Evolutionary conservation across 2,329 filamentous ascomycete genomes (phyloP).

Genomic region (Ascochyta pisi): DNA sequence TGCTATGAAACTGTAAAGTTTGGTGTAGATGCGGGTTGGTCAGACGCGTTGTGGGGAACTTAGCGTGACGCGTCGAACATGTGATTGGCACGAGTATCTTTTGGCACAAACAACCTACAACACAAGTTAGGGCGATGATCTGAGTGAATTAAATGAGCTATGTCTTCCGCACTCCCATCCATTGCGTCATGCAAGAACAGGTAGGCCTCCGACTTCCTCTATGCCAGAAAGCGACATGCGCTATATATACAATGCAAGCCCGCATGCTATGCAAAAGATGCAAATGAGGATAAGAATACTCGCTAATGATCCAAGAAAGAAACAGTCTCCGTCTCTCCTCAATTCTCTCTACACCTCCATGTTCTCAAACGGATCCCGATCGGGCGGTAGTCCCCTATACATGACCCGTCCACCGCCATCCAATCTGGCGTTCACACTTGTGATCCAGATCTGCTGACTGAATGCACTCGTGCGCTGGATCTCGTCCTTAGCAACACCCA

Average conservation of each 20-base stretch:
- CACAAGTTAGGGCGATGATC: neutral
- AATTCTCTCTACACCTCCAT: slow-evolving; percentile 39
- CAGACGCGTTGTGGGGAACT: slow-evolving; percentile 13
- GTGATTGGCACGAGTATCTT: neutral
- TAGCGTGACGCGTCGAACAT: slow-evolving; percentile 13
- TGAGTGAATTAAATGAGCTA: neutral
- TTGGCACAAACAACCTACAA: neutral
- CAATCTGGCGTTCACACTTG: slow-evolving; percentile 87
- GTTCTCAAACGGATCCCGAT: slow-evolving; percentile 61
- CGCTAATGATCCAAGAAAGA: slow-evolving; percentile 10
- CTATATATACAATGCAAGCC: slow-evolving; percentile 13
- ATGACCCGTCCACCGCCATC: slow-evolving; percentile 84
- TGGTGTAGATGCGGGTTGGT: neutral
- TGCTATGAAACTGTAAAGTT: neutral
- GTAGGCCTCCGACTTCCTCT: neutral
- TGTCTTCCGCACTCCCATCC: neutral
- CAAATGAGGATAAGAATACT: neutral
- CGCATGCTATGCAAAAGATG: slow-evolving; percentile 13
- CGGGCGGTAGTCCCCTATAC: slow-evolving; percentile 83
- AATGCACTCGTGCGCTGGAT: slow-evolving; percentile 77
- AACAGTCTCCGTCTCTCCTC: no score
- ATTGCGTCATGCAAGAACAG: neutral
- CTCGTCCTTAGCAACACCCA: slow-evolving; percentile 92
- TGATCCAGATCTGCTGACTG: slow-evolving; percentile 84
- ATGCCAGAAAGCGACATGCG: slow-evolving; percentile 4